Conservation (phyloP, 352 stramenopile genomes). For the Phytophthora syringae region DNA sequence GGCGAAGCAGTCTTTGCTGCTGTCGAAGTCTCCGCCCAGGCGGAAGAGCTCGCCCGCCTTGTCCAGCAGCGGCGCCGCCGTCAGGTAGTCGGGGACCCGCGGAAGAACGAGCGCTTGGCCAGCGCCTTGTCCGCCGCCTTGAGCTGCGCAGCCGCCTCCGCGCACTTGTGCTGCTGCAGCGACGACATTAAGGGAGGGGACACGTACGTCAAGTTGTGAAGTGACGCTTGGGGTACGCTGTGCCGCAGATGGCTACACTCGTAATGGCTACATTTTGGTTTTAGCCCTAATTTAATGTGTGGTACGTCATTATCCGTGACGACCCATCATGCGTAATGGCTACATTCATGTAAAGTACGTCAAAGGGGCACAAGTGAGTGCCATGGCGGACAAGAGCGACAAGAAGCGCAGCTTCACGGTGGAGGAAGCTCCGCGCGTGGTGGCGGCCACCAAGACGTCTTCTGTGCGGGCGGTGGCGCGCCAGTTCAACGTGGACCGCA, state of each 20-base stretch:
- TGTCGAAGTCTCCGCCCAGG: slow-evolving; percentile 65
- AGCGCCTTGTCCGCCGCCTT: slow-evolving; percentile 67
- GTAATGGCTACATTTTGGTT: too few species aligned
- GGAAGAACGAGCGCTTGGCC: slow-evolving; percentile 68
- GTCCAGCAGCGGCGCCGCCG: slow-evolving; percentile 71
- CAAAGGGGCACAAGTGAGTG: too few species aligned
- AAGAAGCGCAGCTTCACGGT: slow-evolving; percentile 85
- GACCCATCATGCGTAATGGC: too few species aligned
- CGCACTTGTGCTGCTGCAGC: slow-evolving; percentile 59
- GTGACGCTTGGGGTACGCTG: too few species aligned
- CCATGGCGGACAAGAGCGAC: slow-evolving; percentile 26
- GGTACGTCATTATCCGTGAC: too few species aligned
- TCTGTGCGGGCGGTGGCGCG: slow-evolving; percentile 63
- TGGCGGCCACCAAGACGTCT: slow-evolving; percentile 57
- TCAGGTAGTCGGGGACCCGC: slow-evolving; percentile 75
- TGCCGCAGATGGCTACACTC: too few species aligned
- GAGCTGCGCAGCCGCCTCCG: slow-evolving; percentile 54
- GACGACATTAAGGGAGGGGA: too few species aligned
- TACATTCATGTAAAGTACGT: too few species aligned
- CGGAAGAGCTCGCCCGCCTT: slow-evolving; percentile 78
- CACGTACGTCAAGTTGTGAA: too few species aligned
- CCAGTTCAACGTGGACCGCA: slow-evolving; percentile 76
- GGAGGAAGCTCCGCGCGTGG: slow-evolving; percentile 72
- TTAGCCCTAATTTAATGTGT: too few species aligned
- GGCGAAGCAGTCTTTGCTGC: slow-evolving; percentile 61